A percentile compares a stretch with the other conserved stretches of the same genome.
Evolutionary conservation across 1,284 basidiomycete genomes (phyloP).

Genomic region (Tilletia walkeri): DNA sequence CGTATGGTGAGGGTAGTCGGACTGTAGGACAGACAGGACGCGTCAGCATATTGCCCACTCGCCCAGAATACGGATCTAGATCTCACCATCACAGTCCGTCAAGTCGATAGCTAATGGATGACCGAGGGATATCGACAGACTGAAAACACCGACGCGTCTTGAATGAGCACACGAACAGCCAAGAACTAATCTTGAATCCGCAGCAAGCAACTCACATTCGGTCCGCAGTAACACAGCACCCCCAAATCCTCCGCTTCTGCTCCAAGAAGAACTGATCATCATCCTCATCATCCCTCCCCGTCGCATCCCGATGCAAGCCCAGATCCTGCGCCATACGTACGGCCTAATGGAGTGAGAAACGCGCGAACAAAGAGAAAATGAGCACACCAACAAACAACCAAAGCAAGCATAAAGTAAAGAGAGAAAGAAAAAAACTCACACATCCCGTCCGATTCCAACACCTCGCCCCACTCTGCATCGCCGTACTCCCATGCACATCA

Average conservation of each 20-base stretch:
- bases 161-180: too few species aligned
- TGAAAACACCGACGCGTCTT: background rate
- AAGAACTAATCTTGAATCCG: too few species aligned
- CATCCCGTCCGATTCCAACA: slow-evolving; percentile 51
- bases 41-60: background rate
- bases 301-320: slow-evolving; percentile 47
- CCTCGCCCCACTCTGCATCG: slow-evolving; percentile 55
- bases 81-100: slow-evolving; percentile 43
- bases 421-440: slow-evolving; percentile 54
- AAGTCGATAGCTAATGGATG: slow-evolving; percentile 49
- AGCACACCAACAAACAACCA: background rate
- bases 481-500: slow-evolving; percentile 57
- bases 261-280: slow-evolving; percentile 46
- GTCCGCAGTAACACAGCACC: slow-evolving; percentile 49
- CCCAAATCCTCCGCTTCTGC: slow-evolving; percentile 49
- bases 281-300: slow-evolving; percentile 41
- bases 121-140: slow-evolving; percentile 42
- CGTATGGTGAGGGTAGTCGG: slow-evolving; percentile 45
- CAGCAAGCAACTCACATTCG: slow-evolving; percentile 19
- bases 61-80: background rate
- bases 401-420: background rate
- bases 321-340: slow-evolving; percentile 52
- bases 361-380: background rate
- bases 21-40: slow-evolving; percentile 22
- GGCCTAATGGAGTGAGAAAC: slow-evolving; percentile 19